phyloP scores from a whole-genome alignment of 371 early-diverging fungal species.

The Rhizopus delemar region DNA sequence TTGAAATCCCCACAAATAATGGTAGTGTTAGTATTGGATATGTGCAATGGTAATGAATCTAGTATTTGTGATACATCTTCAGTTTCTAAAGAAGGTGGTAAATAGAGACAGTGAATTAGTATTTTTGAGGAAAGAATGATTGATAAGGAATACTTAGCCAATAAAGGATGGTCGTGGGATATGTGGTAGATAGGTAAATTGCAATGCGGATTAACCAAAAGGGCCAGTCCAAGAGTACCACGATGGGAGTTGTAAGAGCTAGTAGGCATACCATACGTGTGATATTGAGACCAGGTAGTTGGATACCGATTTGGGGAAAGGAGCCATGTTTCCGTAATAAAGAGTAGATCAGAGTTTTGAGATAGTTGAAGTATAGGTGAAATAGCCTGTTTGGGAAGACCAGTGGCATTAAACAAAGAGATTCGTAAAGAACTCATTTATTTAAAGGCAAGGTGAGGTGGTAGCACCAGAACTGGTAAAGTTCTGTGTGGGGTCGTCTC shows the following conservation, averaged over 20 bases:
- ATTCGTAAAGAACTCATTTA: neutral
- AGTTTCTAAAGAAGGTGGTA: slow-evolving; percentile 1
- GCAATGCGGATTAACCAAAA: neutral
- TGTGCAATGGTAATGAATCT: neutral
- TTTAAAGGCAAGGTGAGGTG: no score
- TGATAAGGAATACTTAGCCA: slow-evolving; percentile 7
- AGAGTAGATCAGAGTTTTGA: slow-evolving; percentile 2
- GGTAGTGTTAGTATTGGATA: neutral
- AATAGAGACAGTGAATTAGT: slow-evolving; percentile 2
- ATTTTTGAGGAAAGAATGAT: neutral
- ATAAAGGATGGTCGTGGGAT: neutral
- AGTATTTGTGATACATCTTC: neutral
- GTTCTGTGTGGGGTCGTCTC: no score
- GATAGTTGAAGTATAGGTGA: neutral
- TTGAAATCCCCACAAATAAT: slow-evolving; percentile 8
- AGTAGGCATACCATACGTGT: slow-evolving; percentile 4
- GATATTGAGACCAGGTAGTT: slow-evolving; percentile 11
- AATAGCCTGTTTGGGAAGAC: slow-evolving; percentile 6
- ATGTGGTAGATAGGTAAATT: neutral
- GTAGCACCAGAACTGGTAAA: no score
- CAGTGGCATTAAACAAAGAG: slow-evolving; percentile 5
- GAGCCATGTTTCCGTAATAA: slow-evolving; percentile 25
- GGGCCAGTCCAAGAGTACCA: no score
- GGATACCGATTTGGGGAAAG: slow-evolving; percentile 3
- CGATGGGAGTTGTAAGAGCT: no score